A percentile compares a stretch with the other conserved stretches of the same genome.
phyloP scores from a whole-genome alignment of 257 asterid species.

The Nicotiana benthamiana region DNA sequence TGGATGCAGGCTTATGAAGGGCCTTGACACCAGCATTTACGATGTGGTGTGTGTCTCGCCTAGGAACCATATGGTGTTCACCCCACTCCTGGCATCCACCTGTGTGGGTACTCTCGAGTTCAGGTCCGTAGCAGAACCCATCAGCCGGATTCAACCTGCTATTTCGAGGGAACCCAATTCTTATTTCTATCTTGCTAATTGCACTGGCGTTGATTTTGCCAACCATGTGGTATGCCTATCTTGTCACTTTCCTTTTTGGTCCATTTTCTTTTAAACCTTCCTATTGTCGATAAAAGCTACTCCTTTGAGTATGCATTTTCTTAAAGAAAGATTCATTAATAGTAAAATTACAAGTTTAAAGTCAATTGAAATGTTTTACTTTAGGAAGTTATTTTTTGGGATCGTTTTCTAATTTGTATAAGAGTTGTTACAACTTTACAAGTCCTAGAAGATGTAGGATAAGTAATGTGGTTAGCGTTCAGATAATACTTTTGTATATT shows the following conservation, averaged over 20 bases:
- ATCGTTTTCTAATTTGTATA: neutral
- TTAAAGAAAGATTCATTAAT: no score
- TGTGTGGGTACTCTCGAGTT: constrained; percentile 97
- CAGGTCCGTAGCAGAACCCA: constrained; percentile 94
- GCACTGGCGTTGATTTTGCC: constrained; percentile 54
- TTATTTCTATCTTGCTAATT: constrained; percentile 75
- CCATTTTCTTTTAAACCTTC: neutral
- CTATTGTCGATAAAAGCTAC: neutral
- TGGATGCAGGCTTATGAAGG: constrained; percentile 86
- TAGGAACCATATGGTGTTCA: constrained; percentile 92
- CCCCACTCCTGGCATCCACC: constrained; percentile 87
- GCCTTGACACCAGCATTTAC: constrained; percentile 49
- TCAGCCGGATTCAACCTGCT: constrained; percentile 86
- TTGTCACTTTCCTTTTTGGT: neutral
- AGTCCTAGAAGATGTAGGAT: neutral
- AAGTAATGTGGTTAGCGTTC: neutral
- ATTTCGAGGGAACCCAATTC: constrained; percentile 84
- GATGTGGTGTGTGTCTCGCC: constrained; percentile 86
- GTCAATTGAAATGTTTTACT: neutral
- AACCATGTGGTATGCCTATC: constrained; percentile 47
- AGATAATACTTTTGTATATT: neutral
- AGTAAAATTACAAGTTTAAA: no score
- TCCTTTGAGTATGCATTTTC: no score
- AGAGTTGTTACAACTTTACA: neutral
- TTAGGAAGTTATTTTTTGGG: neutral